Conservation (phyloP, 2,329 filamentous ascomycete species). For the Zymoseptoria brevis region DNA sequence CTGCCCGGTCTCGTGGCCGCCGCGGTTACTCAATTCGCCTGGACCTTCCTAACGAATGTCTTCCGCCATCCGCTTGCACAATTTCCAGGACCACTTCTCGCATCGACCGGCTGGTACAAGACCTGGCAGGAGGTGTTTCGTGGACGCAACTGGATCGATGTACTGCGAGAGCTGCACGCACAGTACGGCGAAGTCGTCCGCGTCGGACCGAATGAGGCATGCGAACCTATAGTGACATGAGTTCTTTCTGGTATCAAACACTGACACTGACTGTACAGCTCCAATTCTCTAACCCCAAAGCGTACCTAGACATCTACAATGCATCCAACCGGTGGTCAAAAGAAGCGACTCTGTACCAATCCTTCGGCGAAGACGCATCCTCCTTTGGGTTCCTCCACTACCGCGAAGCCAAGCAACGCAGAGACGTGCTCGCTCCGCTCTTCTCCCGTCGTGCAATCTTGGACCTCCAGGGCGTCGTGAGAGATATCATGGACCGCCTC, state of each 20-base stretch:
- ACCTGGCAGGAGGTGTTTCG: conserved; percentile 7
- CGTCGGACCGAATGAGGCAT: conserved; percentile 13
- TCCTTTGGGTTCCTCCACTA: conserved; percentile 37
- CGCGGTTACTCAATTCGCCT: conserved; percentile 1
- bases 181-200: conserved; percentile 12
- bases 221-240: neutral
- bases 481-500: conserved; percentile 25
- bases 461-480: conserved; percentile 31
- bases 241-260: too few relatives aligned
- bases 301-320: conserved; percentile 40
- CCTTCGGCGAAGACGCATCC: conserved; percentile 36
- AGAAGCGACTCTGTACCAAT: conserved; percentile 32
- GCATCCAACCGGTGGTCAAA: conserved; percentile 37
- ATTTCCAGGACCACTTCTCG: conserved; percentile 7
- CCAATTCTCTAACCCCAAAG: conserved; percentile 36
- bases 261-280: conserved; percentile 24
- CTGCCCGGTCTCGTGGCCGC: conserved; percentile 2
- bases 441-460: conserved; percentile 36
- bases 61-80: conserved; percentile 7
- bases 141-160: conserved; percentile 9
- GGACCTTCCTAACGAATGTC: conserved; percentile 6
- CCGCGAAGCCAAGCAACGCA: conserved; percentile 34
- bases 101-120: conserved; percentile 12
- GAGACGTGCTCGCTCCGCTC: conserved; percentile 34
- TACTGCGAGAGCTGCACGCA: conserved; percentile 8